Evolutionary conservation across 441 rosid species (phyloP).

Genomic region (Dalechampia spathulata): DNA sequence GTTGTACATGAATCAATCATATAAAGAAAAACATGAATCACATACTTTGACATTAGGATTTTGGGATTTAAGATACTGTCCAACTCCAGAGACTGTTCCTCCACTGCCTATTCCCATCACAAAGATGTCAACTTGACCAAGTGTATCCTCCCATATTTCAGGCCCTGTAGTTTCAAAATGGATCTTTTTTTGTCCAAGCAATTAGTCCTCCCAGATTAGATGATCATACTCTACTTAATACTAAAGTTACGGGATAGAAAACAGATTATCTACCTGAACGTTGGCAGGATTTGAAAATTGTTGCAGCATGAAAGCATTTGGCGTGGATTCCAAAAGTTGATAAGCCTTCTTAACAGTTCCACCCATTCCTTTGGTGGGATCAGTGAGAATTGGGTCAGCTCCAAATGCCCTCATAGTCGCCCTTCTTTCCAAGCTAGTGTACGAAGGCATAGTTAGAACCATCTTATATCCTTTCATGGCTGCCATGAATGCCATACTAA

Average conservation of each 20-base stretch:
- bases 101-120: constrained; percentile 97
- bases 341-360: constrained; percentile 90
- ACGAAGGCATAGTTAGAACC: constrained; percentile 91
- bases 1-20: not conserved
- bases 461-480: constrained; percentile 83
- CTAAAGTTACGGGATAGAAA: no score
- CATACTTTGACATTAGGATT: constrained; percentile 82
- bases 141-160: constrained; percentile 93
- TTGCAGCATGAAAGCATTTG: constrained; percentile 68
- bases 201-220: no score
- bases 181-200: constrained; percentile 32
- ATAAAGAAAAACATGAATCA: not conserved
- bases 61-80: constrained; percentile 75
- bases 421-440: constrained; percentile 91
- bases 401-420: constrained; percentile 91
- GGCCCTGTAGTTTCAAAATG: constrained; percentile 93
- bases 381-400: constrained; percentile 78
- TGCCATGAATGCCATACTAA: constrained; percentile 88
- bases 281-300: constrained; percentile 88
- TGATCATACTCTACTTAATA: no score
- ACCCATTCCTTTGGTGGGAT: constrained; percentile 91
- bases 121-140: constrained; percentile 79
- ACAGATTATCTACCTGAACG: constrained; percentile 37
- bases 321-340: constrained; percentile 62
- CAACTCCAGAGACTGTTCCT: constrained; percentile 91